These are phyloP conservation scores for Cadophora sp. DNA, from an alignment of 2,329 filamentous ascomycete species.

Conservation along the genomic window DNA sequence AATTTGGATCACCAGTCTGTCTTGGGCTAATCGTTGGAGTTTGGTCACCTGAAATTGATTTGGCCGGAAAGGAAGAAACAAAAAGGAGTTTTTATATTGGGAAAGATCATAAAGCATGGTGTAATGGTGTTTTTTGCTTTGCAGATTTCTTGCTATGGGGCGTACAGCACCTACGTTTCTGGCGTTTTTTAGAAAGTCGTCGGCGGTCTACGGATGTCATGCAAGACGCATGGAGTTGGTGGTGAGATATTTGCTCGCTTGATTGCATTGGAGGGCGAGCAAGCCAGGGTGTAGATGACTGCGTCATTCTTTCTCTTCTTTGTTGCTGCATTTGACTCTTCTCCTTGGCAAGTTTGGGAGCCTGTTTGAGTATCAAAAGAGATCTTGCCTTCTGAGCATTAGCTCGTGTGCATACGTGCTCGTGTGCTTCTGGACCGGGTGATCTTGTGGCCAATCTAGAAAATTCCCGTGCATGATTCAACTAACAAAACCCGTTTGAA, in stretches of 20 bases:
- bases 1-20: constrained; percentile 31
- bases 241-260: neutral
- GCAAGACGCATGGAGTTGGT: constrained; percentile 15
- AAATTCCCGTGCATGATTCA: neutral
- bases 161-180: neutral
- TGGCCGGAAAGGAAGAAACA: neutral
- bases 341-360: neutral
- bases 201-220: constrained; percentile 26
- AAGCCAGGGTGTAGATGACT: neutral
- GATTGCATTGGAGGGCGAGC: constrained; percentile 1
- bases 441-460: neutral
- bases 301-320: neutral
- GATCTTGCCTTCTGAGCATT: neutral
- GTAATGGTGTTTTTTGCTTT: constrained; percentile 6
- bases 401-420: neutral
- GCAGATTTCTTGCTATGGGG: constrained; percentile 3
- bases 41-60: neutral
- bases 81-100: constrained; percentile 5
- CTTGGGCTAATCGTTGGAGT: constrained; percentile 7
- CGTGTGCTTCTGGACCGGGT: neutral
- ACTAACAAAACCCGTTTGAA: neutral
- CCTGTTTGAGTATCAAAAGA: neutral
- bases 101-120: constrained; percentile 9
- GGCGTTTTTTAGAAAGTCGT: constrained; percentile 30
- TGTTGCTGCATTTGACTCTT: neutral